A percentile compares a stretch with the other conserved stretches of the same genome.
These are phyloP conservation scores for Pterocarpus macrocarpus DNA, from an alignment of 306 rosid genomes.

Conservation along the genomic window DNA sequence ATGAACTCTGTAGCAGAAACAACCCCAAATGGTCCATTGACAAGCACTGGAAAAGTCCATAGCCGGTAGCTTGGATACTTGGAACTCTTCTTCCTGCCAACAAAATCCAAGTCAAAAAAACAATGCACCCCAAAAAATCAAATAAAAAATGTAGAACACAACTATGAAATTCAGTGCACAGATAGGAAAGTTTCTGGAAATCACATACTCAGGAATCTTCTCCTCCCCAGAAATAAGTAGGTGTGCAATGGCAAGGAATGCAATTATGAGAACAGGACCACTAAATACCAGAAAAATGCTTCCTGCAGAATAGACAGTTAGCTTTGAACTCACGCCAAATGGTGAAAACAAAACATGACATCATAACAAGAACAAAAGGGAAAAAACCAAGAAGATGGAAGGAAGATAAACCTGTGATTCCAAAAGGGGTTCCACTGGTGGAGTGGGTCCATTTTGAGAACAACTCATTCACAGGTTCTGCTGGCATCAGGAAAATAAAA, in stretches of 20 bases:
- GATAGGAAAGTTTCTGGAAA: neutral
- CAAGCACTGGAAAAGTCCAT: slow-evolving; percentile 89
- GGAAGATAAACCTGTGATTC: slow-evolving; percentile 63
- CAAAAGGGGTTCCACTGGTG: slow-evolving; percentile 56
- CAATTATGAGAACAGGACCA: slow-evolving; percentile 72
- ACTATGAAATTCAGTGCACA: slow-evolving; percentile 12
- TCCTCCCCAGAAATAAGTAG: slow-evolving; percentile 67
- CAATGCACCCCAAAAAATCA: neutral
- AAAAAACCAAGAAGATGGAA: neutral
- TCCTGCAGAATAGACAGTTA: slow-evolving; percentile 59
- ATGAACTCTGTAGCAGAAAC: slow-evolving; percentile 85
- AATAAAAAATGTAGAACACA: neutral
- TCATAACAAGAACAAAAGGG: neutral
- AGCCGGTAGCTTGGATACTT: slow-evolving; percentile 67
- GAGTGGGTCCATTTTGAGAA: slow-evolving; percentile 40
- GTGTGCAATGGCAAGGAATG: slow-evolving; percentile 72
- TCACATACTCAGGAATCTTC: slow-evolving; percentile 62
- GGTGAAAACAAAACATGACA: neutral
- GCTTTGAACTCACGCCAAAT: slow-evolving; percentile 40
- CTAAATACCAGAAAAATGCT: slow-evolving; percentile 62
- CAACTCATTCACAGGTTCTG: slow-evolving; percentile 42
- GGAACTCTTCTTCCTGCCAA: slow-evolving; percentile 63
- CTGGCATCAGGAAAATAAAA: slow-evolving; percentile 63
- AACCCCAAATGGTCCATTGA: slow-evolving; percentile 89
- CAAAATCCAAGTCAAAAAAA: slow-evolving; percentile 25